These are phyloP conservation scores for Xylariaceae sp. DNA, from an alignment of 2,329 filamentous ascomycete genomes.

Conservation along the genomic window DNA sequence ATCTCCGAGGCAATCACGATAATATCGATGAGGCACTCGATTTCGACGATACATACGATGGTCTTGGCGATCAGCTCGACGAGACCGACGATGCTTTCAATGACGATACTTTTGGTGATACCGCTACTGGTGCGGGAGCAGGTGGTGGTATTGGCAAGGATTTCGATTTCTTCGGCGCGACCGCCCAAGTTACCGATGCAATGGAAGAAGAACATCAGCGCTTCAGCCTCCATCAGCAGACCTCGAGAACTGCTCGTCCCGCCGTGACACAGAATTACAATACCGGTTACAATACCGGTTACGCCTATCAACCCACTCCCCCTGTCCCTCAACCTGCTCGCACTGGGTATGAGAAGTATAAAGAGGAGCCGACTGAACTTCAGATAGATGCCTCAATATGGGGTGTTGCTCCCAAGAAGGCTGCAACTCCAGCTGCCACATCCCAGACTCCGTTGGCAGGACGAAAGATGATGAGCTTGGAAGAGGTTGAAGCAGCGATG, in stretches of 20 bases:
- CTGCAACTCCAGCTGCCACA: slow-evolving; percentile 41
- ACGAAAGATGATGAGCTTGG: slow-evolving; percentile 90
- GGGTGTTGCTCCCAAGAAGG: slow-evolving; percentile 75
- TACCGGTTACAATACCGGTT: slow-evolving; percentile 32
- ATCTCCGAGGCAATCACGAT: slow-evolving; percentile 72
- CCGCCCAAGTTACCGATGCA: slow-evolving; percentile 82
- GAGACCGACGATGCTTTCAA: slow-evolving; percentile 95
- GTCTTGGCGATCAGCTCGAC: slow-evolving; percentile 86
- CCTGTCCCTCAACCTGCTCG: slow-evolving; percentile 66
- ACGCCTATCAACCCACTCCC: slow-evolving; percentile 49
- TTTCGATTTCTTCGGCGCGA: slow-evolving; percentile 96
- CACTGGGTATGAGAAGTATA: slow-evolving; percentile 91
- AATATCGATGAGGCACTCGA: slow-evolving; percentile 64
- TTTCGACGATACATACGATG: slow-evolving; percentile 98
- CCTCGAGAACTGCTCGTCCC: slow-evolving; percentile 52
- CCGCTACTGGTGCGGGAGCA: slow-evolving; percentile 49
- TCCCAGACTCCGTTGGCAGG: slow-evolving; percentile 39
- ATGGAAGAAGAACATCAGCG: slow-evolving; percentile 91
- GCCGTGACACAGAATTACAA: slow-evolving; percentile 43
- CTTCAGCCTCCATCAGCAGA: slow-evolving; percentile 76
- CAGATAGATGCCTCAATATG: slow-evolving; percentile 93
- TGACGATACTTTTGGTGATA: slow-evolving; percentile 85
- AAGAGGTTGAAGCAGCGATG: slow-evolving; percentile 96
- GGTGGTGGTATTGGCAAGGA: slow-evolving; percentile 77
- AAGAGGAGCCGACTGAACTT: slow-evolving; percentile 84